phyloP scores from a whole-genome alignment of 768 basidiomycete genomes.

The Rhizopogon vinicolor region DNA sequence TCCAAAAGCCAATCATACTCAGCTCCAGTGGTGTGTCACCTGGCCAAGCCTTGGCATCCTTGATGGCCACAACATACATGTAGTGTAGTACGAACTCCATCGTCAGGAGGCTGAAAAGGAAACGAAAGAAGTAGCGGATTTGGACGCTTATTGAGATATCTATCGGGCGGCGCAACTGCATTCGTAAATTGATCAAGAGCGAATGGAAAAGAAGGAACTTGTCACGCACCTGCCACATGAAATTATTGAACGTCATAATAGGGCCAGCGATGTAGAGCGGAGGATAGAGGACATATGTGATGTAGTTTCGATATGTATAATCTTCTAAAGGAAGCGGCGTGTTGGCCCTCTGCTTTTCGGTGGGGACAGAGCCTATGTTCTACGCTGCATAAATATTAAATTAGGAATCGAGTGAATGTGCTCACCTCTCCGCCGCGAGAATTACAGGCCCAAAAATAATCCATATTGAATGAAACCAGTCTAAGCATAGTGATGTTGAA shows the following conservation, averaged over 20 bases:
- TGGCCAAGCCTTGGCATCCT: conserved; percentile 79
- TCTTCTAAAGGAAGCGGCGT: conserved; percentile 48
- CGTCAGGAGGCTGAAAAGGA: conserved; percentile 63
- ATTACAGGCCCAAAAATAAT: conserved; percentile 80
- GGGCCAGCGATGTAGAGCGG: conserved; percentile 96
- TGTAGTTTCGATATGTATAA: conserved; percentile 70
- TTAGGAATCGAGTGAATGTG: background rate
- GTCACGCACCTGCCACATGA: conserved; percentile 78
- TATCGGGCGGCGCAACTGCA: conserved; percentile 58
- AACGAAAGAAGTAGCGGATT: conserved; percentile 63
- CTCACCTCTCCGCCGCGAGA: conserved; percentile 40
- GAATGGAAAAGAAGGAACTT: background rate
- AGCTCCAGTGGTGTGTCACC: conserved; percentile 77
- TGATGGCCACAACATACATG: conserved; percentile 97
- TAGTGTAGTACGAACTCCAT: conserved; percentile 93
- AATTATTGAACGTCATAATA: conserved; percentile 95
- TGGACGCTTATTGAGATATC: conserved; percentile 35
- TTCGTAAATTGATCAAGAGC: background rate
- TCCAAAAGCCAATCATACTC: conserved; percentile 96
- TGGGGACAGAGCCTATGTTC: conserved; percentile 28
- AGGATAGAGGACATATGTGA: conserved; percentile 86
- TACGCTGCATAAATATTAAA: conserved; percentile 4
- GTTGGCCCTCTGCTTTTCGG: conserved; percentile 58
- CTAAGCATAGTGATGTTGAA: conserved; percentile 98
- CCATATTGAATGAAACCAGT: conserved; percentile 89